Conservation (phyloP, 768 basidiomycete genomes). For the Hygrocybe punicea region DNA sequence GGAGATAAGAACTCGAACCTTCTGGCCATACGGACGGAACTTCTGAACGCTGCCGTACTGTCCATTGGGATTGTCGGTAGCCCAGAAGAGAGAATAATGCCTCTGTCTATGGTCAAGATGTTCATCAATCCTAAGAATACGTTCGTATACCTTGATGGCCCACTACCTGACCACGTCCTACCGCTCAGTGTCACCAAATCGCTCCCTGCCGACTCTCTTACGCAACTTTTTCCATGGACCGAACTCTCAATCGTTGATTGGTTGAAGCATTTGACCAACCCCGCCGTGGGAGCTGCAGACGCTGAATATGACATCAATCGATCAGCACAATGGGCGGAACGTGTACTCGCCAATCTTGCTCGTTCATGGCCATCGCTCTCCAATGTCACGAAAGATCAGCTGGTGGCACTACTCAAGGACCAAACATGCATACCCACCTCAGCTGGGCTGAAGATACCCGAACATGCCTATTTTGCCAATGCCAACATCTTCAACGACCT, state of each 20-base stretch:
- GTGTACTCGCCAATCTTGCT: conserved; percentile 61
- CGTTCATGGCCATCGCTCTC: conserved; percentile 71
- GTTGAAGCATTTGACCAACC: conserved; percentile 60
- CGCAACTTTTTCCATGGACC: conserved; percentile 64
- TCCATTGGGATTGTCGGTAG: conserved; percentile 33
- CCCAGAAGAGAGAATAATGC: conserved; percentile 54
- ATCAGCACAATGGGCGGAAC: conserved; percentile 77
- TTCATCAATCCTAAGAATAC: conserved; percentile 62
- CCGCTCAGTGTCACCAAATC: conserved; percentile 62
- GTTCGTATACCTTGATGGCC: conserved; percentile 66
- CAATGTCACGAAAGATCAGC: conserved; percentile 43
- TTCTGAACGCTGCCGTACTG: conserved; percentile 72
- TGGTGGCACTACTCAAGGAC: conserved; percentile 47
- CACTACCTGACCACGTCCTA: conserved; percentile 70
- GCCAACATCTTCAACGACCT: conserved; percentile 89
- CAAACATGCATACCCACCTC: conserved; percentile 70
- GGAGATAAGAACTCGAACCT: conserved; percentile 39
- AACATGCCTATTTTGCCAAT: conserved; percentile 77
- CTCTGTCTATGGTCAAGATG: conserved; percentile 64
- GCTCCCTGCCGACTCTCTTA: conserved; percentile 51
- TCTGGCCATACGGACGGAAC: conserved; percentile 48
- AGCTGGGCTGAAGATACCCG: conserved; percentile 67
- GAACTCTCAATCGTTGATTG: conserved; percentile 77
- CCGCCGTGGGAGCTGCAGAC: conserved; percentile 39
- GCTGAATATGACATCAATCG: conserved; percentile 58